Conservation (phyloP, 2,329 filamentous ascomycete species). For the Phaeomoniella chlamydospora region DNA sequence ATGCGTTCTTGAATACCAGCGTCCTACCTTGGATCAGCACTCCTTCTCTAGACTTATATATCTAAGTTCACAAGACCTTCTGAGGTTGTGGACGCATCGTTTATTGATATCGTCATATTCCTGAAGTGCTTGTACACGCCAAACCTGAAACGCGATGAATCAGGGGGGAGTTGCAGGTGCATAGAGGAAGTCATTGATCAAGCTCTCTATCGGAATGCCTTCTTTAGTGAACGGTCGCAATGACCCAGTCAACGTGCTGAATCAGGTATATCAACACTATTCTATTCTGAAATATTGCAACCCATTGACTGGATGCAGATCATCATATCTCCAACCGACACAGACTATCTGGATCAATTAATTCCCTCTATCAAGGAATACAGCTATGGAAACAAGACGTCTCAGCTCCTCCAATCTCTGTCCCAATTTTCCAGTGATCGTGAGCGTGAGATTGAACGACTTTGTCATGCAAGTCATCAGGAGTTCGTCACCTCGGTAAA, state of each 20-base stretch:
- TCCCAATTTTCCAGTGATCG: conserved; percentile 72
- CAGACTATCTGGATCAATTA: conserved; percentile 88
- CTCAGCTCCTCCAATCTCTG: conserved; percentile 61
- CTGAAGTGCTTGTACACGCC: too few species aligned
- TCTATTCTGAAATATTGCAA: conserved; percentile 2
- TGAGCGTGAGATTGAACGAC: conserved; percentile 81
- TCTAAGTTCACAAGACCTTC: too few species aligned
- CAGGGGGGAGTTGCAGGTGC: too few species aligned
- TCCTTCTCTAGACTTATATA: too few species aligned
- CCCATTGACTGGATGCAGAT: conserved; percentile 45
- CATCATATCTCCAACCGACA: conserved; percentile 77
- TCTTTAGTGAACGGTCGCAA: conserved; percentile 17
- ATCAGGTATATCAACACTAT: conserved; percentile 16
- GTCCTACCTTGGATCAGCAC: too few species aligned
- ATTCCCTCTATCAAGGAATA: conserved; percentile 92
- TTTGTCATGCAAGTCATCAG: conserved; percentile 91
- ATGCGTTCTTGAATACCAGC: too few species aligned
- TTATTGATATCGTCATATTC: too few species aligned
- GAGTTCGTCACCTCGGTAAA: conserved; percentile 92
- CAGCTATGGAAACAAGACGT: conserved; percentile 56
- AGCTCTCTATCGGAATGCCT: conserved; percentile 22
- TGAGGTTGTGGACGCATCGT: too few species aligned
- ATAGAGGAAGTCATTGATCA: too few species aligned
- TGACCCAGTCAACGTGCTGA: conserved; percentile 22
- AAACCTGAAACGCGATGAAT: too few species aligned